Evolutionary conservation across 2,329 filamentous ascomycete species (phyloP).

Genomic region (Cercospora beticola): DNA sequence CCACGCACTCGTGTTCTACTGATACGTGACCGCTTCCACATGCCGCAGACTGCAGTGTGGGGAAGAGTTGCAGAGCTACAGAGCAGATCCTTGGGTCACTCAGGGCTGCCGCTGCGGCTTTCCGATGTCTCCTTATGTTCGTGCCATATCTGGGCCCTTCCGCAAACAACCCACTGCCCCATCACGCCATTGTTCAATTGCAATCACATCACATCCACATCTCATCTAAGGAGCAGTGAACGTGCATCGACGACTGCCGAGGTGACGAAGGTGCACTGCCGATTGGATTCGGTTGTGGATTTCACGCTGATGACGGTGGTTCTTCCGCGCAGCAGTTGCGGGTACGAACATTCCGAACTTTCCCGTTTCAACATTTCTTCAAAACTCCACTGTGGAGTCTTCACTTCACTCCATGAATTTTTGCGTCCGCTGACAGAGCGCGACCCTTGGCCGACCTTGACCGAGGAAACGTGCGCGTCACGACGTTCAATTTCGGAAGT

Average conservation of each 20-base stretch:
- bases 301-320: background rate
- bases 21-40: background rate
- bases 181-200: background rate
- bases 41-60: background rate
- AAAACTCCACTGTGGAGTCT: constrained; percentile 4
- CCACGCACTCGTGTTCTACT: background rate
- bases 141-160: background rate
- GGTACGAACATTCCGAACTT: background rate
- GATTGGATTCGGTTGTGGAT: background rate
- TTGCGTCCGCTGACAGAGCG: background rate
- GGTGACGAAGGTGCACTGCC: background rate
- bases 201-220: background rate
- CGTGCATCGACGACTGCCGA: background rate
- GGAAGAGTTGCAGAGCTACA: background rate
- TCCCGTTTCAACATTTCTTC: constrained; percentile 10
- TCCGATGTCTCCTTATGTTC: background rate
- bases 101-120: background rate
- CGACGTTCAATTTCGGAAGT: background rate
- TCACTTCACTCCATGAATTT: constrained; percentile 1
- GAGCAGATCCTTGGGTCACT: background rate
- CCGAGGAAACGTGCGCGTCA: background rate
- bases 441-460: background rate
- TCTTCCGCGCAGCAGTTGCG: background rate
- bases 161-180: background rate
- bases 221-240: background rate